Evolutionary conservation across 768 basidiomycete species (phyloP).

Genomic region (Tulasnella sp.): DNA sequence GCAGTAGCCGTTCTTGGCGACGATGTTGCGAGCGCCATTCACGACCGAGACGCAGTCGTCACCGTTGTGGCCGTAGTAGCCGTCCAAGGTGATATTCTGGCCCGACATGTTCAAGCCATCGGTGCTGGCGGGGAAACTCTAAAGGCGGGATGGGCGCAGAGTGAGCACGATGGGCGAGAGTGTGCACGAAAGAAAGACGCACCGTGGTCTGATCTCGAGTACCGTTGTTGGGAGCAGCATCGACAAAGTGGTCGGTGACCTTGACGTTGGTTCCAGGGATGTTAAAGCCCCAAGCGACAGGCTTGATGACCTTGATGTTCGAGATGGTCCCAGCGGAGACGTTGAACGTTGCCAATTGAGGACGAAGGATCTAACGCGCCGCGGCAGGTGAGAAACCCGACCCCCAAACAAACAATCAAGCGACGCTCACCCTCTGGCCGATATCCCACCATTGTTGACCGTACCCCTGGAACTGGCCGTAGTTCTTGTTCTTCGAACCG

Average conservation of each 20-base stretch:
- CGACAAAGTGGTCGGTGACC: conserved; percentile 43
- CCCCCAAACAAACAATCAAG: neutral
- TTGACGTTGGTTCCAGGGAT: conserved; percentile 40
- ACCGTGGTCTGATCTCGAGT: conserved; percentile 37
- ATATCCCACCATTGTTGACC: conserved; percentile 53
- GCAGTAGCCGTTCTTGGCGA: conserved; percentile 46
- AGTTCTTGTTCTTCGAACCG: conserved; percentile 41
- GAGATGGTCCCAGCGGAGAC: conserved; percentile 42
- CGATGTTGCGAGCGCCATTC: conserved; percentile 44
- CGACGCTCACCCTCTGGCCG: conserved; percentile 40
- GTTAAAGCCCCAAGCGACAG: conserved; percentile 50
- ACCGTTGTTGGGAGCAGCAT: conserved; percentile 42
- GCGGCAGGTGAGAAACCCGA: neutral
- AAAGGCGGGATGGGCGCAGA: conserved; percentile 30
- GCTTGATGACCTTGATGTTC: conserved; percentile 46
- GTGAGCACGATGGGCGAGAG: conserved; percentile 7
- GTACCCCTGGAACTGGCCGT: conserved; percentile 46
- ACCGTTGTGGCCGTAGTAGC: conserved; percentile 45
- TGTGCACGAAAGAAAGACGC: conserved; percentile 30
- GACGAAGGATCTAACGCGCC: conserved; percentile 38
- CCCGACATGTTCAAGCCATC: conserved; percentile 36
- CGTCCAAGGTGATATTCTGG: conserved; percentile 33
- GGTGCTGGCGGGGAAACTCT: conserved; percentile 45
- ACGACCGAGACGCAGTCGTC: conserved; percentile 51
- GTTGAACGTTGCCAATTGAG: conserved; percentile 49